Percentiles rank a stretch among this genome's conserved stretches.
These are phyloP conservation scores for Chlorella variabilis DNA, from an alignment of 163 green algal species.

Conservation along the genomic window DNA sequence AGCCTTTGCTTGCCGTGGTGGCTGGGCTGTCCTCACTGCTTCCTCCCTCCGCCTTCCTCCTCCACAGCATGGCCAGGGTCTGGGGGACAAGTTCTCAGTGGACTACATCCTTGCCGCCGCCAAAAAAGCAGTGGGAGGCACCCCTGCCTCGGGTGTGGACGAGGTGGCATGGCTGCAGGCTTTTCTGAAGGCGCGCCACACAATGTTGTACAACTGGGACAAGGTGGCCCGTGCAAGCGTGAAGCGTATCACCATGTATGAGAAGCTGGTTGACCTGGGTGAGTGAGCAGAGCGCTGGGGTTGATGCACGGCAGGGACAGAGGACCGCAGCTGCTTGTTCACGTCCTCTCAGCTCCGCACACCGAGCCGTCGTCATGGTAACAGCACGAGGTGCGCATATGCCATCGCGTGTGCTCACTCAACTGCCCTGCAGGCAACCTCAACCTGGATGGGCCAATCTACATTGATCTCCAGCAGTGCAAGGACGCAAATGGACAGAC, in stretches of 20 bases:
- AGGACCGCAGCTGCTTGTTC: too few relatives aligned
- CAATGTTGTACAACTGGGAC: conserved; percentile 20
- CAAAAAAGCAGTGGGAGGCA: conserved; percentile 29
- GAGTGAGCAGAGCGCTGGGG: too few relatives aligned
- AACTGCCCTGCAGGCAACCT: conserved; percentile 12
- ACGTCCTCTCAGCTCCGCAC: too few relatives aligned
- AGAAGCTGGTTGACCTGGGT: conserved; percentile 19
- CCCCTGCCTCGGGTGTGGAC: conserved; percentile 28
- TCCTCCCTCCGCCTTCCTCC: too few relatives aligned
- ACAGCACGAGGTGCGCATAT: too few relatives aligned
- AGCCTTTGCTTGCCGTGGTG: too few relatives aligned
- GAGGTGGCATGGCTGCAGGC: conserved; percentile 37
- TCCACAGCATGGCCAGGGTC: conserved; percentile 38
- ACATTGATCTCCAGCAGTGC: conserved; percentile 29
- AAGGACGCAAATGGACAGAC: background rate
- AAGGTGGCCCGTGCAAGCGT: background rate
- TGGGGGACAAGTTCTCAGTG: conserved; percentile 27
- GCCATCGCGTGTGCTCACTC: too few relatives aligned
- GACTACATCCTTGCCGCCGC: conserved; percentile 43
- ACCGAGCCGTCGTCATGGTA: too few relatives aligned
- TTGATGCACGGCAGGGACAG: too few relatives aligned
- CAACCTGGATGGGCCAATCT: conserved; percentile 44
- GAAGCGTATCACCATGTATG: conserved; percentile 37
- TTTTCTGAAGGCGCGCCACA: conserved; percentile 32
- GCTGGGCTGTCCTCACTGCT: too few relatives aligned